These are phyloP conservation scores for Cystofilobasidium capitatum DNA, from an alignment of 768 basidiomycete genomes.

Conservation along the genomic window DNA sequence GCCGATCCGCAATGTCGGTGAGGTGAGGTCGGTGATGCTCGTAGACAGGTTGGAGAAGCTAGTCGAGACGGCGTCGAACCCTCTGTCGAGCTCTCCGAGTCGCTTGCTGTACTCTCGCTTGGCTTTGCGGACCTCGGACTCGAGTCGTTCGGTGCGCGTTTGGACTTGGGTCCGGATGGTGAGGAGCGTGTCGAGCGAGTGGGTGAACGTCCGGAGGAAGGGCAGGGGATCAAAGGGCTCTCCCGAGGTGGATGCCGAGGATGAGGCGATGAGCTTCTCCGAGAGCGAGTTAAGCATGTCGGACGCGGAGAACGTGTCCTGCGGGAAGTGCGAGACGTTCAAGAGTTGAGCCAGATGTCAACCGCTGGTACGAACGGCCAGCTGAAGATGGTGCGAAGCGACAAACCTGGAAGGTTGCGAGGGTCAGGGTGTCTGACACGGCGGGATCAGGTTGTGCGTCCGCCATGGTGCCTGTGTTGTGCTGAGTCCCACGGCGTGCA, in stretches of 20 bases:
- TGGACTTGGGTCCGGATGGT: constrained; percentile 82
- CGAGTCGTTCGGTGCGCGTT: constrained; percentile 77
- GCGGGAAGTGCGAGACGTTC: not conserved
- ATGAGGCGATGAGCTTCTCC: constrained; percentile 77
- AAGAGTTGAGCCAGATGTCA: too few relatives aligned
- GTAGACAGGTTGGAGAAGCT: constrained; percentile 84
- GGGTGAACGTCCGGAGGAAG: constrained; percentile 84
- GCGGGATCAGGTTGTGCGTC: not conserved
- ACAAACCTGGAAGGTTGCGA: constrained; percentile 9
- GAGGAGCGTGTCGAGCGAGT: constrained; percentile 78
- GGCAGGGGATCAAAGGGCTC: constrained; percentile 89
- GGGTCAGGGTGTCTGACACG: not conserved
- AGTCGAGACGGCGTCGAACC: constrained; percentile 82
- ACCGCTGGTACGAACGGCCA: too few relatives aligned
- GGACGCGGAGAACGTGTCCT: constrained; percentile 87
- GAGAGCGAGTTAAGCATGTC: constrained; percentile 77
- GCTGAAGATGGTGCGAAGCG: not conserved
- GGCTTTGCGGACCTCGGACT: constrained; percentile 75
- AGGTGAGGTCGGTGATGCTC: constrained; percentile 83
- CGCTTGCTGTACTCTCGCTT: constrained; percentile 91
- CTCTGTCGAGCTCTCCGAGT: constrained; percentile 81
- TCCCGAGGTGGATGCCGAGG: constrained; percentile 34
- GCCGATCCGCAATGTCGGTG: constrained; percentile 91
- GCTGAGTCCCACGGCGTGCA: not conserved
- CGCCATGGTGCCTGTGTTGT: not conserved